Percentiles rank a stretch among this genome's conserved stretches.
These are phyloP conservation scores for Lecanosticta acicola DNA, from an alignment of 2,329 filamentous ascomycete genomes.

Conservation along the genomic window DNA sequence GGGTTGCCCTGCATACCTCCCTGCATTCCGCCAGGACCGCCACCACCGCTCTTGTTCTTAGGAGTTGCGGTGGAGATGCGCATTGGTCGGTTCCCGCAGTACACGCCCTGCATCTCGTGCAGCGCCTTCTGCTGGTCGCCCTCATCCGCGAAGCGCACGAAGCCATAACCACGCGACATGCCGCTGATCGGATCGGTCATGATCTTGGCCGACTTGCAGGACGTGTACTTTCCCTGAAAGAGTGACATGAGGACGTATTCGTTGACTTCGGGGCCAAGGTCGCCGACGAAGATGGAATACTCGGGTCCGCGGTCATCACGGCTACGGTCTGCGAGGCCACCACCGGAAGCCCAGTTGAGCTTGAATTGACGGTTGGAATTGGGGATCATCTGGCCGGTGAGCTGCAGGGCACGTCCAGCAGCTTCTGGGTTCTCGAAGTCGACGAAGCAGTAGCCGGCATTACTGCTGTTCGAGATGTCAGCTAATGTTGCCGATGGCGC, in stretches of 20 bases:
- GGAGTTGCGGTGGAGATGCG: conserved; percentile 95
- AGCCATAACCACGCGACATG: conserved; percentile 95
- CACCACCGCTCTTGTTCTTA: conserved; percentile 69
- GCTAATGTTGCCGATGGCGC: conserved; percentile 1
- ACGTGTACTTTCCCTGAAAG: conserved; percentile 92
- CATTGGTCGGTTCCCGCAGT: conserved; percentile 98
- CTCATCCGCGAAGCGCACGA: conserved; percentile 95
- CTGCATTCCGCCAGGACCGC: conserved; percentile 37
- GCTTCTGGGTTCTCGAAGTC: conserved; percentile 80
- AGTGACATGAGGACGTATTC: conserved; percentile 96
- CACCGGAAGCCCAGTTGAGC: conserved; percentile 98
- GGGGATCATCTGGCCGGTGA: conserved; percentile 85
- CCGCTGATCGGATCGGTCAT: conserved; percentile 98
- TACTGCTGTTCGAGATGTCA: conserved; percentile 50
- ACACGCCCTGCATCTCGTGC: conserved; percentile 97
- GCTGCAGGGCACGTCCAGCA: conserved; percentile 80
- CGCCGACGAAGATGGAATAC: conserved; percentile 94
- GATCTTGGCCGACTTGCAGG: conserved; percentile 99
- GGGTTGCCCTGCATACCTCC: conserved; percentile 53
- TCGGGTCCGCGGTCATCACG: conserved; percentile 95
- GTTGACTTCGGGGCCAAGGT: conserved; percentile 96
- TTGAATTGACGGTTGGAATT: conserved; percentile 96
- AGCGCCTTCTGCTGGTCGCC: conserved; percentile 92
- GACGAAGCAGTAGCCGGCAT: conserved; percentile 97
- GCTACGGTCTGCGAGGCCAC: conserved; percentile 86